A percentile compares a stretch with the other conserved stretches of the same genome.
phyloP scores from a whole-genome alignment of 2,329 filamentous ascomycete species.

The Fusarium sambucinum region DNA sequence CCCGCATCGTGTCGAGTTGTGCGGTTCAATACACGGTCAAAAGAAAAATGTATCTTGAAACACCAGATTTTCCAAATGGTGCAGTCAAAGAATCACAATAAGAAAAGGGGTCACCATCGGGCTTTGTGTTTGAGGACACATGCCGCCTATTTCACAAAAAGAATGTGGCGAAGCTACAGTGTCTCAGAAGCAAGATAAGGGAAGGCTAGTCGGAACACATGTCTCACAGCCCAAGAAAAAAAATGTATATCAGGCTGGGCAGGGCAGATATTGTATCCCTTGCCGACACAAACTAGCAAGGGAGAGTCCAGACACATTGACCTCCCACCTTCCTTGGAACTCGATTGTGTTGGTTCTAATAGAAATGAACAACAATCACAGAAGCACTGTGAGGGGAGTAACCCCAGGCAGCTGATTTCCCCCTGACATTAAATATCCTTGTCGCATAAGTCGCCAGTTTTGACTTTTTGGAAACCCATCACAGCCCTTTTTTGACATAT shows the following conservation, averaged over 20 bases:
- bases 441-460: background rate
- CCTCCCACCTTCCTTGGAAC: background rate
- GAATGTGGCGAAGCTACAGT: background rate
- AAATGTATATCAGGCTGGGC: background rate
- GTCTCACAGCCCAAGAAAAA: background rate
- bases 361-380: background rate
- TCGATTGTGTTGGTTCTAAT: accelerated
- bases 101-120: accelerated
- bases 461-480: no score
- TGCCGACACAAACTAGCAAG: background rate
- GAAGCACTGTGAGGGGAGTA: background rate
- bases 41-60: accelerated
- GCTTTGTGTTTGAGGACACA: accelerated
- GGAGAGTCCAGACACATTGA: background rate
- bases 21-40: background rate
- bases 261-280: background rate
- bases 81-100: background rate
- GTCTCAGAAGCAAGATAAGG: background rate
- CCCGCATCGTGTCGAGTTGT: background rate
- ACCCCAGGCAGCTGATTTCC: background rate
- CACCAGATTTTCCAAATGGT: accelerated
- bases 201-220: background rate
- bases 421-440: background rate
- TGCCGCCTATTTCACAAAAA: background rate
- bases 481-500: no score